phyloP scores from a whole-genome alignment of 345 rosid species.

The Salix suchowensis region DNA sequence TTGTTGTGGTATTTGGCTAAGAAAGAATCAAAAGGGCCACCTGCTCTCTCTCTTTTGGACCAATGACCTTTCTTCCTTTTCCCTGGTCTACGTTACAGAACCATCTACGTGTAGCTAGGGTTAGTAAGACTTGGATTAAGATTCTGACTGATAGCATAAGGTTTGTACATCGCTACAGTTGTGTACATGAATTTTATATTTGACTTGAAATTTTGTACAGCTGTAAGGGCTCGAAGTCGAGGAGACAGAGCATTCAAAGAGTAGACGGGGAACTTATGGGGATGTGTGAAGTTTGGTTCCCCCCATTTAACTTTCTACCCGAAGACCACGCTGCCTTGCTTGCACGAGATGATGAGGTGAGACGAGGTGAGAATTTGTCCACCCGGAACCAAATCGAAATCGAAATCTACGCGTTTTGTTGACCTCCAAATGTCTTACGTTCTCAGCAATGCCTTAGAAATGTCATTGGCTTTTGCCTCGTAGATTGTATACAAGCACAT shows the following conservation, averaged over 20 bases:
- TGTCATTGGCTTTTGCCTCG: background rate
- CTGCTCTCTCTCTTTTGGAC: background rate
- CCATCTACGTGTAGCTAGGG: too few species aligned
- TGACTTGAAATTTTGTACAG: slow-evolving; percentile 25
- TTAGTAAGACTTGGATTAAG: too few species aligned
- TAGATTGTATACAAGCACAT: too few species aligned
- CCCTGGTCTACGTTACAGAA: background rate
- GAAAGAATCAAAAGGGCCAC: background rate
- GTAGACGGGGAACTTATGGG: slow-evolving; percentile 16
- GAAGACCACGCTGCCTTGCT: slow-evolving; percentile 33
- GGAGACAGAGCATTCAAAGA: slow-evolving; percentile 49
- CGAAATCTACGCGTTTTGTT: background rate
- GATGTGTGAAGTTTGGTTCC: slow-evolving; percentile 27
- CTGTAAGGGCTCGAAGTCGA: slow-evolving; percentile 35
- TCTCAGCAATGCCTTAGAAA: background rate
- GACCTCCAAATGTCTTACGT: background rate
- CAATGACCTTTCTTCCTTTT: background rate
- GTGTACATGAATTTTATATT: background rate
- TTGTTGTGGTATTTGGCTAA: background rate
- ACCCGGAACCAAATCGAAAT: too few species aligned
- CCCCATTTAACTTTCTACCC: slow-evolving; percentile 14
- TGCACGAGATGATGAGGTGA: slow-evolving; percentile 17
- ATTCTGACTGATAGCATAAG: too few species aligned
- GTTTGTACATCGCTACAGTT: background rate
- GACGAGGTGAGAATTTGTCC: background rate